phyloP scores from a whole-genome alignment of 352 stramenopile species.

The Phytophthora citricola region DNA sequence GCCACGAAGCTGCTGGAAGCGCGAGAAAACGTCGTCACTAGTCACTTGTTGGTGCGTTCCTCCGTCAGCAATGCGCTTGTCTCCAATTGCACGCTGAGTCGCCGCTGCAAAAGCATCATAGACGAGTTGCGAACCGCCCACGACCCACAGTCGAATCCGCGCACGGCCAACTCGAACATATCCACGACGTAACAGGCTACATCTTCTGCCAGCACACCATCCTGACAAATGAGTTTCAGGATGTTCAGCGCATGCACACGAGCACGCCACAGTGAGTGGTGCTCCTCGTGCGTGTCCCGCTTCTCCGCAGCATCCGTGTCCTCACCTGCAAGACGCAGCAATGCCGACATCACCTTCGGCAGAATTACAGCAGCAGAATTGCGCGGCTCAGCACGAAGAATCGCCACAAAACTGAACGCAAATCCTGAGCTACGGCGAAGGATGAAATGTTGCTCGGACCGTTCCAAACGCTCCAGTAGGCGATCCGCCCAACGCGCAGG shows the following conservation, averaged over 20 bases:
- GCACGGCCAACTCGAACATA: slow-evolving; percentile 86
- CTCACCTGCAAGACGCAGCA: slow-evolving; percentile 69
- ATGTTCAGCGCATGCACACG: slow-evolving; percentile 91
- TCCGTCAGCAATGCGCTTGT: slow-evolving; percentile 86
- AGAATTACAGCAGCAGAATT: slow-evolving; percentile 82
- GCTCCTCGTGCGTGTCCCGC: slow-evolving; percentile 41
- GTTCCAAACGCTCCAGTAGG: slow-evolving; percentile 77
- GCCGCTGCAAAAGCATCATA: slow-evolving; percentile 91
- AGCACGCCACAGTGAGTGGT: slow-evolving; percentile 74
- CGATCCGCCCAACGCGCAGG: slow-evolving; percentile 80
- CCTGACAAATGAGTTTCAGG: slow-evolving; percentile 90
- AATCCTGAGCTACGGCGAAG: slow-evolving; percentile 89
- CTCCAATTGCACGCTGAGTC: slow-evolving; percentile 79
- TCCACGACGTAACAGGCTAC: slow-evolving; percentile 81
- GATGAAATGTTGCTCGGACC: slow-evolving; percentile 88
- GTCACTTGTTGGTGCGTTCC: slow-evolving; percentile 66
- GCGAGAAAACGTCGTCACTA: slow-evolving; percentile 79
- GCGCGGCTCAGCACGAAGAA: slow-evolving; percentile 86
- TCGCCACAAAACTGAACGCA: slow-evolving; percentile 88
- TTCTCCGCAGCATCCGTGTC: slow-evolving; percentile 60
- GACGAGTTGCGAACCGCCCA: slow-evolving; percentile 92
- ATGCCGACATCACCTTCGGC: slow-evolving; percentile 70
- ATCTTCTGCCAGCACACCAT: slow-evolving; percentile 87
- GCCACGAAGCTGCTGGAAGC: slow-evolving; percentile 70
- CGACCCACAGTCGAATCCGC: slow-evolving; percentile 83